Base-by-base conservation (phyloP, 2,329 filamentous ascomycete genomes). In the Aspergillus sp. region DNA sequence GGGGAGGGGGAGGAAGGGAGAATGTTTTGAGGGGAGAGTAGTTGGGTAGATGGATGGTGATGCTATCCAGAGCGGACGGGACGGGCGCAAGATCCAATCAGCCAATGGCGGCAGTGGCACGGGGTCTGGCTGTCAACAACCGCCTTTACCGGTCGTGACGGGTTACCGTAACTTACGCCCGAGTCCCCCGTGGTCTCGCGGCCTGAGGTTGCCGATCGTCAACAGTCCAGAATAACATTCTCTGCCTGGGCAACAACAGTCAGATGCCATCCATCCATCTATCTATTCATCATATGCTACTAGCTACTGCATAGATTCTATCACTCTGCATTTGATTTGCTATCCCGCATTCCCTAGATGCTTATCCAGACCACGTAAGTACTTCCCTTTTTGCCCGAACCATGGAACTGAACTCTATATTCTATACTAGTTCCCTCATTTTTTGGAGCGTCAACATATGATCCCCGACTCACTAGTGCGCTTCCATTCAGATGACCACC, bases 21-120 rank as follows among this genome's bases (percentile, higher is more conserved):
- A 52, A 60, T 51, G 50, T 47, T 53, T 52, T 39, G 30, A 58
- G 48, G 47, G 42, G 41, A 38, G 57, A 44, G 54, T 36, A 49
- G 56, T 27, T 57, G 57, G 50, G 61, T 61, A 58, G 61, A 62
- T 59, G 48, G 48, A 41, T 56, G 49, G 50, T 59, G 60, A 59
- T 59, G 61, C 56, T 62, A 54, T 56, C 54, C 38, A 44, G 41
- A 44, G 41, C 19, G 19, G 41, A 44, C 51, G 51, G 51, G 21
- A 53, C 51, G 51, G 51, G 51, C 51, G 51, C 51, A 38, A 53
- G 51, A 53, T 53, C 41, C 41, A 44, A 44, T 44, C 41, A 44
- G 41, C 41, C 41, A 44, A 44, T 53, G 51, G 23, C n/a, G 32
- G 39, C 39, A 39, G 32, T 36, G 53, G 41, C 53, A 39, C 54